A percentile compares a stretch with the other conserved stretches of the same genome.
Conservation (phyloP, 148 eudicot species). For the Linanthus parryae region DNA sequence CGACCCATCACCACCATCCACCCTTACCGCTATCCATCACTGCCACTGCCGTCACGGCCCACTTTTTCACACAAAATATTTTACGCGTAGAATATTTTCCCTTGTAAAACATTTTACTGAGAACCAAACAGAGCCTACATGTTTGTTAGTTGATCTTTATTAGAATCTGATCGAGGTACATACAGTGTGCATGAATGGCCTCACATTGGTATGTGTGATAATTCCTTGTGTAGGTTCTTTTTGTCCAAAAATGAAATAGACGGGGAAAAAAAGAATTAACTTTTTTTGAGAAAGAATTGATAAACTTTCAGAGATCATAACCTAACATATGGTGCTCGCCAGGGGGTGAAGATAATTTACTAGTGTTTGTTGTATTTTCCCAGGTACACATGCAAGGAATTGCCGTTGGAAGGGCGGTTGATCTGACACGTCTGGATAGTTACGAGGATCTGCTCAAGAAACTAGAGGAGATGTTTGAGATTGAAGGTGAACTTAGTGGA, state of each 20-base stretch:
- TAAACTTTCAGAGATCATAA: no score
- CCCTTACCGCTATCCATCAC: no score
- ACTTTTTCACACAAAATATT: no score
- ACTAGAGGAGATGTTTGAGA: slow-evolving; percentile 82
- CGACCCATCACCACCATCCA: no score
- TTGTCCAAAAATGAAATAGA: slow-evolving; percentile 1
- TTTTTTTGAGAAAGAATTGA: background rate
- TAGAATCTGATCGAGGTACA: no score
- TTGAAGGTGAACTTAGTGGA: slow-evolving; percentile 65
- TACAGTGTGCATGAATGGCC: background rate
- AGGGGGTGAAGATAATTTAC: background rate
- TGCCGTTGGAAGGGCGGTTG: slow-evolving; percentile 94
- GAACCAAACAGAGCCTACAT: no score
- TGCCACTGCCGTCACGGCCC: no score
- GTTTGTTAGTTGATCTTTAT: no score
- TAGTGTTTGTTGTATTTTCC: slow-evolving; percentile 2
- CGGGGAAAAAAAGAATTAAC: background rate
- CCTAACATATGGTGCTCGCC: no score
- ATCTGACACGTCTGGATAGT: slow-evolving; percentile 55
- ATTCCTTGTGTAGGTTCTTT: background rate
- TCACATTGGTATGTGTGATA: background rate
- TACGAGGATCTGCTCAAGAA: slow-evolving; percentile 67
- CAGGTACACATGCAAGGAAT: slow-evolving; percentile 98
- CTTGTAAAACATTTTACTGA: no score
- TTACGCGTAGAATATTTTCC: no score